These are phyloP conservation scores for Penicillium sp. DNA, from an alignment of 2,329 filamentous ascomycete species.

Conservation along the genomic window DNA sequence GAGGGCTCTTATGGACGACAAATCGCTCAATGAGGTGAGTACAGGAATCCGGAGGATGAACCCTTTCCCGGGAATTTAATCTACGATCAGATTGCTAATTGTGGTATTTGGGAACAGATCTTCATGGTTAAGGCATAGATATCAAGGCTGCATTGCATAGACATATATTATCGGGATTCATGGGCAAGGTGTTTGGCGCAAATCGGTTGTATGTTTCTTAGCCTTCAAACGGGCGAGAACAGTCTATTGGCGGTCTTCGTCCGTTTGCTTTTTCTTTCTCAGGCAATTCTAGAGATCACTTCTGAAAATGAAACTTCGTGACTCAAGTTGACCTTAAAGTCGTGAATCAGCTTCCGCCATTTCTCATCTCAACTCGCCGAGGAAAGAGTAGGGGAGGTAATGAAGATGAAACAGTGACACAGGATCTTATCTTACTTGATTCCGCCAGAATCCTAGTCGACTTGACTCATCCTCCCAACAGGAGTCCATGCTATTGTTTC, in stretches of 20 bases:
- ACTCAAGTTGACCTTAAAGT: no score
- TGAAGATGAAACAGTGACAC: no score
- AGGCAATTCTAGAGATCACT: no score
- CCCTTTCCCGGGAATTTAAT: not conserved
- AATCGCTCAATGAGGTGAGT: slow-evolving; percentile 81
- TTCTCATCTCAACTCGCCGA: no score
- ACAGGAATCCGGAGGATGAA: not conserved
- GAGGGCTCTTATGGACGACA: slow-evolving; percentile 76
- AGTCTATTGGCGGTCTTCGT: not conserved
- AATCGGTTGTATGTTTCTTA: slow-evolving; percentile 1
- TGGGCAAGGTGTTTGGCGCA: slow-evolving; percentile 12
- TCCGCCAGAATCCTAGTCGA: no score
- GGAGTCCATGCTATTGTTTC: not conserved
- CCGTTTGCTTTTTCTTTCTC: not conserved
- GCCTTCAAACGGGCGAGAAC: not conserved
- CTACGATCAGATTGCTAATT: not conserved
- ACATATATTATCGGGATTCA: slow-evolving; percentile 8
- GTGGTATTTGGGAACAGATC: slow-evolving; percentile 23
- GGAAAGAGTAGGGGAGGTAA: no score
- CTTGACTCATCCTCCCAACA: no score
- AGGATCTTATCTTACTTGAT: no score
- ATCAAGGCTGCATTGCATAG: slow-evolving; percentile 11
- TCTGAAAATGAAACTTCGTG: no score
- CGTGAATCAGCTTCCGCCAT: no score
- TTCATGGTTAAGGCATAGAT: slow-evolving; percentile 33